Base-by-base conservation (phyloP, 2,329 filamentous ascomycete genomes). In the Huntiella moniliformis region DNA sequence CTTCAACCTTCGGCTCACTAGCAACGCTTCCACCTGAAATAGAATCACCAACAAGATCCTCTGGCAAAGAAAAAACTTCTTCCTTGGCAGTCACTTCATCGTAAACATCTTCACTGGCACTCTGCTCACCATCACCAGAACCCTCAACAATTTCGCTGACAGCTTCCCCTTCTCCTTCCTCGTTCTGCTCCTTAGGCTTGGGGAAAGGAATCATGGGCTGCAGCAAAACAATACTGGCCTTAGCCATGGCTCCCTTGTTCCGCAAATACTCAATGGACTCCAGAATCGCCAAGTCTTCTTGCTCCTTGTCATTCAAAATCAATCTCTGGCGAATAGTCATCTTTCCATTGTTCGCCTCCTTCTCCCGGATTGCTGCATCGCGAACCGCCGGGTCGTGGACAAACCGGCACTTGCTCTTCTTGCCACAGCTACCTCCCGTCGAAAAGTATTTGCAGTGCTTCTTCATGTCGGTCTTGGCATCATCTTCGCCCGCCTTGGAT, bases 321-420 rank as follows among this genome's bases (percentile, higher is more conserved):
- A 80, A 61, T 37, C 76, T 73, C 57, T 80, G 76, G 58, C 75
- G 71, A 46, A 79, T 68, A 4, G 76, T 79, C 60, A 79, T 69
- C 43, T 72, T 71, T 40, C 76, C 76, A 50, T 76, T 73, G 53
- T 79, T 79, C 54, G 68, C 66, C 54, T 76, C 74, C 49, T 74
- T 70, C 56, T 79, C 75, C 55, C 68, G 70, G 42, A 79, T 64
- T 48, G 75, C 75, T 52, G 72, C 72, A 54, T 76, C 73, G 53
- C 76, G 68, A 48, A 77, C 70, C 51, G 71, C 69, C 13, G 70
- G 67, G 56, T 80, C 76, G 58, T 80, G 76, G 52, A 78, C 73
- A 61, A 80, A 80, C 62, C 76, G 76, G 65, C 76, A 80, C 74
- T 79, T 79, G 73, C 74, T 73, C 70, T 78, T 78, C 68, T 80